These are phyloP conservation scores for Flammula alnicola DNA, from an alignment of 1,284 basidiomycete species.

Conservation along the genomic window DNA sequence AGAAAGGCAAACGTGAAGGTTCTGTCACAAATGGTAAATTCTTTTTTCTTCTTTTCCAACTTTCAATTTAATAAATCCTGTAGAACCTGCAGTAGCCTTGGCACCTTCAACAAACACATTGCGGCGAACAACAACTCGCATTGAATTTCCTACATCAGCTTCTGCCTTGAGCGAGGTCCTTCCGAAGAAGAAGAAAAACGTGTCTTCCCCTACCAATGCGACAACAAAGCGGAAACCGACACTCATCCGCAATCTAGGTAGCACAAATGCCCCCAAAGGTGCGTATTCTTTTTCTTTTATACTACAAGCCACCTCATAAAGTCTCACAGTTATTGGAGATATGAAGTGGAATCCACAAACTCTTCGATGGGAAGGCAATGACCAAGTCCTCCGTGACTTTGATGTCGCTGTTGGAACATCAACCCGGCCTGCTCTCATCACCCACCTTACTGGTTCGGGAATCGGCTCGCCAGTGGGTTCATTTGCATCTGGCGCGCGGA, in stretches of 20 bases:
- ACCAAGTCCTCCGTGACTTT: slow-evolving; percentile 87
- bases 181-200: slow-evolving; percentile 58
- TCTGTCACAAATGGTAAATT: slow-evolving; percentile 47
- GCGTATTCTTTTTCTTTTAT: slow-evolving; percentile 29
- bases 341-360: slow-evolving; percentile 96
- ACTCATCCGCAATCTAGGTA: slow-evolving; percentile 85
- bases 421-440: slow-evolving; percentile 93
- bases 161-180: slow-evolving; percentile 35
- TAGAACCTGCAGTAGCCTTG: slow-evolving; percentile 30
- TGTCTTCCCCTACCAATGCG: slow-evolving; percentile 43
- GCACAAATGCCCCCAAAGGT: slow-evolving; percentile 78
- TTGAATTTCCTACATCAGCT: slow-evolving; percentile 45
- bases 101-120: slow-evolving; percentile 37
- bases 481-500: slow-evolving; percentile 76
- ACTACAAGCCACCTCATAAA: slow-evolving; percentile 17
- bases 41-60: neutral
- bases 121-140: slow-evolving; percentile 41
- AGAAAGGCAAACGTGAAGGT: slow-evolving; percentile 50
- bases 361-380: slow-evolving; percentile 96
- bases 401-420: slow-evolving; percentile 83
- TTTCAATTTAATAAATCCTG: slow-evolving; percentile 3
- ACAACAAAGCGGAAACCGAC: slow-evolving; percentile 74
- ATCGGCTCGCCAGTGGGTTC: slow-evolving; percentile 79
- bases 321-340: slow-evolving; percentile 77
- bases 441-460: slow-evolving; percentile 83